Evolutionary conservation across 176 grass and related monocot genomes (phyloP).

Genomic region (Ananas comosus): DNA sequence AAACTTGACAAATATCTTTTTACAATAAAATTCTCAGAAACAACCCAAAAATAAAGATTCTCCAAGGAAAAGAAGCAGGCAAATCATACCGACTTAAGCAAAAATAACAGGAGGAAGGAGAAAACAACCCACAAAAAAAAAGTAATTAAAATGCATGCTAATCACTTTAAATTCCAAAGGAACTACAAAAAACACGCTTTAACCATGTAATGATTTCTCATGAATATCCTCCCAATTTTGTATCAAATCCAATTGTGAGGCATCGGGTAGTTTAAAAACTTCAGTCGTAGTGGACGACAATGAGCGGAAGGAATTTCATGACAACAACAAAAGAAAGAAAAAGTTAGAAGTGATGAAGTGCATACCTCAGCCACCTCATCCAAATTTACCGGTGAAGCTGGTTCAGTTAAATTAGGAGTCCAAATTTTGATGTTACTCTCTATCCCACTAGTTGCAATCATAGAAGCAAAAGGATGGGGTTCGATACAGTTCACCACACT

Average conservation of each 20-base stretch:
- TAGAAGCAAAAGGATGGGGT: slow-evolving; percentile 50
- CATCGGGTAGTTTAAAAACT: too few species aligned
- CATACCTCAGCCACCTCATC: slow-evolving; percentile 48
- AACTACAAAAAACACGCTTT: background rate
- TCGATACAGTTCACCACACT: slow-evolving; percentile 57
- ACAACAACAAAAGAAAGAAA: background rate
- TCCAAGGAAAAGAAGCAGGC: too few species aligned
- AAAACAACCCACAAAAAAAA: too few species aligned
- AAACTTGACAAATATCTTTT: background rate
- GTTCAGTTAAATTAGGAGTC: slow-evolving; percentile 33
- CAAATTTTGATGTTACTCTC: slow-evolving; percentile 65
- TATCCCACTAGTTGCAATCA: slow-evolving; percentile 57
- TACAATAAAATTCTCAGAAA: background rate
- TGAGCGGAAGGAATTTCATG: background rate
- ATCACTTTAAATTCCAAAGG: too few species aligned
- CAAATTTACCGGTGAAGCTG: background rate
- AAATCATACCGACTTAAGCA: too few species aligned
- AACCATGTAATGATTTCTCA: background rate
- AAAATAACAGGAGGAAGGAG: too few species aligned
- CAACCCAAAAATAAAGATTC: background rate
- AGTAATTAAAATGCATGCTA: too few species aligned
- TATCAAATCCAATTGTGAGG: too few species aligned
- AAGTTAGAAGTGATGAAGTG: background rate
- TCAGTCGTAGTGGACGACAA: background rate
- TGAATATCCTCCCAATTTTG: too few species aligned